Percentiles rank a stretch among this genome's conserved stretches.
Evolutionary conservation across 1,139 yeast species (phyloP).

Genomic region (Meyerozyma athensensis): DNA sequence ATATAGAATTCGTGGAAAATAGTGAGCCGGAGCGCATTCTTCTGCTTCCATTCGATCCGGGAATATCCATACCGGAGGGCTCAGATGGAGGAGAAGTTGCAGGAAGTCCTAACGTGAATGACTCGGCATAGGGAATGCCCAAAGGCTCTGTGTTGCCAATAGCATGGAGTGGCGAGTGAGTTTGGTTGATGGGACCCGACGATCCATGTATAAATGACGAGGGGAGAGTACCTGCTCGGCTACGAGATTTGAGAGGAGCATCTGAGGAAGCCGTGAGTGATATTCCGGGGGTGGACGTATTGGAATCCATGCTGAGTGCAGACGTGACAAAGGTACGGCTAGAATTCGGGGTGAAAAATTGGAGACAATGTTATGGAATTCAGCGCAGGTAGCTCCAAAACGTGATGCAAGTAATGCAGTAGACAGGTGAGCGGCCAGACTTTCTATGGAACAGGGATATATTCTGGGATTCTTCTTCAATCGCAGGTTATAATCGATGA

Average conservation of each 20-base stretch:
- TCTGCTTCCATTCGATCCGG: conserved; percentile 12
- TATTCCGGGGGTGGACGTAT: background rate
- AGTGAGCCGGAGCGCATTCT: conserved; percentile 43
- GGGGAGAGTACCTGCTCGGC: conserved; percentile 56
- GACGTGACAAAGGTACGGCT: too few species aligned
- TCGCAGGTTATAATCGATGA: background rate
- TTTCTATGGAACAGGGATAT: too few species aligned
- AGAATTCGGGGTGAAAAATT: too few species aligned
- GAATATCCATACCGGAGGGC: conserved; percentile 17
- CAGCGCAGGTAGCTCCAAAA: too few species aligned
- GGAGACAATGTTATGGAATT: too few species aligned
- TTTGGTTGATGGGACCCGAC: conserved; percentile 7
- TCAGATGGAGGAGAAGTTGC: conserved; percentile 16
- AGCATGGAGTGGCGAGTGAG: conserved; percentile 17
- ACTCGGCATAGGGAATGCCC: conserved; percentile 18
- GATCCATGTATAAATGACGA: conserved; percentile 26
- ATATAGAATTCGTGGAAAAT: conserved; percentile 41
- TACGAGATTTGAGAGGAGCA: conserved; percentile 8
- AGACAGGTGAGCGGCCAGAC: too few species aligned
- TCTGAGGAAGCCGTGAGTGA: conserved; percentile 2
- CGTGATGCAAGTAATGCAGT: too few species aligned
- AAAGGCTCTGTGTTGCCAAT: conserved; percentile 15
- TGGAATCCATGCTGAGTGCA: background rate
- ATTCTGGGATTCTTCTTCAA: background rate
- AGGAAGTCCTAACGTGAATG: conserved; percentile 19